Conservation (phyloP, 768 basidiomycete genomes). For the Epithele typhae region DNA sequence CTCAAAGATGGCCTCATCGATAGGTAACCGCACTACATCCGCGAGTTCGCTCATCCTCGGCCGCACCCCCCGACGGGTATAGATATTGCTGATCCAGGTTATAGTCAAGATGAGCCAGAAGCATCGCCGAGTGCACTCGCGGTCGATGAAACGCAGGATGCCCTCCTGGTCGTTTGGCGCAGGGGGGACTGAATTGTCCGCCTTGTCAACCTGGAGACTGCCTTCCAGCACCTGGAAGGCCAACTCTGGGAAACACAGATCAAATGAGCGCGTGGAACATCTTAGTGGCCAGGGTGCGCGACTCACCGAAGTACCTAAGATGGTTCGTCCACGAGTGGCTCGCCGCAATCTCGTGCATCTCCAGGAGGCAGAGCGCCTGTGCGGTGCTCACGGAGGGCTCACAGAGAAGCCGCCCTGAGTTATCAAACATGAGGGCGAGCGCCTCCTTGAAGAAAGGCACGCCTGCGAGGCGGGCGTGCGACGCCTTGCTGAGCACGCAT, state of each 20-base stretch:
- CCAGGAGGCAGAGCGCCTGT: conserved; percentile 71
- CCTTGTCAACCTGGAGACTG: conserved; percentile 58
- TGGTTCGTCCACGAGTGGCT: conserved; percentile 28
- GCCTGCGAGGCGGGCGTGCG: conserved; percentile 34
- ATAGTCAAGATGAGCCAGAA: conserved; percentile 76
- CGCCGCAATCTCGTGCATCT: conserved; percentile 47
- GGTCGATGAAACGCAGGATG: conserved; percentile 54
- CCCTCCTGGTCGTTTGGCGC: conserved; percentile 51
- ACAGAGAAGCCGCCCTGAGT: conserved; percentile 54
- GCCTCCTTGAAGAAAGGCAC: conserved; percentile 52
- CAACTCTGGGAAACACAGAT: conserved; percentile 38
- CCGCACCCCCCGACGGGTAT: conserved; percentile 32
- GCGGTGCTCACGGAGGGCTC: conserved; percentile 67
- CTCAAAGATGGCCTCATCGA: conserved; percentile 80
- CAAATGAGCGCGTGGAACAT: conserved; percentile 1
- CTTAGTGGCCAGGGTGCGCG: conserved; percentile 1
- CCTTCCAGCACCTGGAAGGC: conserved; percentile 67
- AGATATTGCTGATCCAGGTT: conserved; percentile 43
- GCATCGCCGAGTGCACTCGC: conserved; percentile 74
- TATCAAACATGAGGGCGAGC: conserved; percentile 66
- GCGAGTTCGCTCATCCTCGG: conserved; percentile 27
- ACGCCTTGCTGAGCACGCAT: conserved; percentile 45
- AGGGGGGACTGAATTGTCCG: conserved; percentile 46
- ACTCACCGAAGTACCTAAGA: conserved; percentile 44
- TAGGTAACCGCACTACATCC: conserved; percentile 62